phyloP scores from a whole-genome alignment of 208 protist genomes.

The Acanthamoeba polyphaga region DNA sequence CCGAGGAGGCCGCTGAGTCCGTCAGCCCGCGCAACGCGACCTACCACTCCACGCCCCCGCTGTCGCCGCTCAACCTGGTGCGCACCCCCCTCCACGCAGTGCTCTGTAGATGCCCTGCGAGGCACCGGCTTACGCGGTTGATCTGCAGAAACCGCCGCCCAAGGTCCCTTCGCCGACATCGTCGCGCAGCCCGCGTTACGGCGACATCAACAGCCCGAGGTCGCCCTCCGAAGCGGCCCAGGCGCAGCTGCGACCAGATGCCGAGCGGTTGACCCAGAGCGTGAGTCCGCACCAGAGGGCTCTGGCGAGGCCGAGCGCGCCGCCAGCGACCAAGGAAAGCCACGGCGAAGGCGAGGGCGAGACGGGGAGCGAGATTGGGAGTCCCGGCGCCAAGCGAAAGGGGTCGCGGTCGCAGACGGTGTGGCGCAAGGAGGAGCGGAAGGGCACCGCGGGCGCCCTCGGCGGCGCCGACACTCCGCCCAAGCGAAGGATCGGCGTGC shows the following conservation, averaged over 20 bases:
- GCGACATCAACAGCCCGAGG: too few species aligned
- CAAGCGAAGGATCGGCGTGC: conserved; percentile 3
- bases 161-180: neutral
- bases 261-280: too few species aligned
- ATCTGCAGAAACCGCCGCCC: neutral
- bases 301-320: neutral
- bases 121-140: too few species aligned
- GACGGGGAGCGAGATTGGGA: too few species aligned
- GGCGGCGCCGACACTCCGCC: neutral
- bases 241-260: too few species aligned
- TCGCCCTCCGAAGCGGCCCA: too few species aligned
- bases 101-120: neutral
- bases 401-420: neutral
- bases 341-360: too few species aligned
- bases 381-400: neutral
- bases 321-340: neutral
- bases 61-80: conserved; percentile 5
- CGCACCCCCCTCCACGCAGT: neutral
- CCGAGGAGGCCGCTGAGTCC: neutral
- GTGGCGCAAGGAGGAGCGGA: conserved; percentile 47
- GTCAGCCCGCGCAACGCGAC: neutral
- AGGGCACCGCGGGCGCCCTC: neutral
- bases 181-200: too few species aligned
- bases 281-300: too few species aligned
- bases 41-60: neutral